A percentile compares a stretch with the other conserved stretches of the same genome.
Evolutionary conservation across 768 basidiomycete species (phyloP).

Genomic region (Russula dissimulans): DNA sequence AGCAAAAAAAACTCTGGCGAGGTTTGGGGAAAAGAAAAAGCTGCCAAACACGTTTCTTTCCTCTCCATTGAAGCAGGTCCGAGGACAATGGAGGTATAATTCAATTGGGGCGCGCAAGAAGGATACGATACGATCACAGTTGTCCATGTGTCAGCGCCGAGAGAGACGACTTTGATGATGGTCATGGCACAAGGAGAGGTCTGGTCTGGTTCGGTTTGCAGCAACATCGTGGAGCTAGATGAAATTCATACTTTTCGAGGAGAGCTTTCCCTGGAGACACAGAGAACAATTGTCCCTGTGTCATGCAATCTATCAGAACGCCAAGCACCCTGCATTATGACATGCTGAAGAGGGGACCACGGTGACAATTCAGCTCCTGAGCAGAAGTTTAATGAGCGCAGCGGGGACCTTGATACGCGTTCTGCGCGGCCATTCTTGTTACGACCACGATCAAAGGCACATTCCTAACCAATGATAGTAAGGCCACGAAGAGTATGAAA

Average conservation of each 20-base stretch:
- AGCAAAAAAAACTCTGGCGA: not conserved
- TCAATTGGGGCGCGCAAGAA: constrained; percentile 3
- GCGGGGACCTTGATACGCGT: not conserved
- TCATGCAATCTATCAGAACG: not conserved
- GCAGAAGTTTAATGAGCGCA: not conserved
- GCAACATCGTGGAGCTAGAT: not conserved
- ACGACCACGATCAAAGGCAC: not conserved
- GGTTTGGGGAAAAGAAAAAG: not conserved
- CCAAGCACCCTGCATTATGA: not conserved
- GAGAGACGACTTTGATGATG: not conserved
- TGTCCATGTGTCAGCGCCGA: not conserved
- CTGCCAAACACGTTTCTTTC: not conserved
- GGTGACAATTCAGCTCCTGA: not conserved
- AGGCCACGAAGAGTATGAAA: not conserved
- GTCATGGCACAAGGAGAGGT: not conserved
- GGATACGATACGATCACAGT: not conserved
- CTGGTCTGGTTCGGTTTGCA: constrained; percentile 10
- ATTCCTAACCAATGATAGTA: constrained; percentile 2
- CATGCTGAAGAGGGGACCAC: not conserved
- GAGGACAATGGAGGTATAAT: not conserved
- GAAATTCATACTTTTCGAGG: not conserved
- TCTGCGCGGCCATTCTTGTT: not conserved
- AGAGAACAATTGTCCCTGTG: not conserved
- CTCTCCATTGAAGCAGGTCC: not conserved
- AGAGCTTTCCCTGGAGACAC: not conserved